phyloP scores from a whole-genome alignment of 2,329 filamentous ascomycete genomes.

The Ceratocystis harringtonii region DNA sequence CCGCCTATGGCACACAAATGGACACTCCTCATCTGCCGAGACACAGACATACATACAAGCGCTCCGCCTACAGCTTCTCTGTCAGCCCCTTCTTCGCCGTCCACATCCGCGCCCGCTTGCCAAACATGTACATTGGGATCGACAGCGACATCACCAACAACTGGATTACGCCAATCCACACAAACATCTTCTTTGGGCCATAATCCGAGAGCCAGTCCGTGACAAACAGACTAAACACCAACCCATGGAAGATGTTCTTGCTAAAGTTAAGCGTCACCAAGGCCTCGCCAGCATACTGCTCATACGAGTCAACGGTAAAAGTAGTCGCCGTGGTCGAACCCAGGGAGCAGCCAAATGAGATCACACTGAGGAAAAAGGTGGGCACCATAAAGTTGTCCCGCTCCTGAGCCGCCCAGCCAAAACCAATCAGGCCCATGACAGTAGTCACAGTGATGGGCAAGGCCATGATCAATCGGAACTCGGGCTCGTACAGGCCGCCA shows the following conservation, averaged over 20 bases:
- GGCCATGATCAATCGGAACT: constrained; percentile 83
- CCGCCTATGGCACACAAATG: too few relatives aligned
- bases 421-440: constrained; percentile 78
- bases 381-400: constrained; percentile 77
- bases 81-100: constrained; percentile 74
- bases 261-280: constrained; percentile 87
- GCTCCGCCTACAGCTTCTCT: constrained; percentile 45
- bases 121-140: constrained; percentile 87
- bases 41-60: background rate
- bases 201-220: constrained; percentile 64
- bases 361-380: constrained; percentile 79
- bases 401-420: constrained; percentile 76
- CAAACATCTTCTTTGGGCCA: constrained; percentile 62
- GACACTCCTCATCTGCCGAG: too few relatives aligned
- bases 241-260: constrained; percentile 85
- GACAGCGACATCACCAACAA: constrained; percentile 56
- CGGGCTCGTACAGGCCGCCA: constrained; percentile 87
- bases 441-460: constrained; percentile 65
- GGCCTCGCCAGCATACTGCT: constrained; percentile 85
- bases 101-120: constrained; percentile 87
- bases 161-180: constrained; percentile 77
- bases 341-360: constrained; percentile 82
- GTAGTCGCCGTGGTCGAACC: constrained; percentile 87
- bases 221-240: constrained; percentile 81
- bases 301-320: constrained; percentile 84